phyloP scores from a whole-genome alignment of 1,284 basidiomycete genomes.

The Microbotryomycetes sp. region DNA sequence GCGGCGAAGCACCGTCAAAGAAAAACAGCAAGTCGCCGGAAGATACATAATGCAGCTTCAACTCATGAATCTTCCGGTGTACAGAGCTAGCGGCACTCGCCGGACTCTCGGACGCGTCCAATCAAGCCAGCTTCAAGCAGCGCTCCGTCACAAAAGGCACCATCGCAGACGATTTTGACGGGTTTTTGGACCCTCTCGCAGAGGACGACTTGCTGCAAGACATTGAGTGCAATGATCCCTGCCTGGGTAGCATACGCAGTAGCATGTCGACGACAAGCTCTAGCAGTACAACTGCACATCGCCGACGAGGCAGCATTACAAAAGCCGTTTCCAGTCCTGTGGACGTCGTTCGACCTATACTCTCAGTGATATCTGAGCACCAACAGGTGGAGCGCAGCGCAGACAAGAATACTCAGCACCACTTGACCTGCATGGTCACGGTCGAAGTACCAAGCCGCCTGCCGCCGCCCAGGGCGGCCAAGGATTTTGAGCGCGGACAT shows the following conservation, averaged over 20 bases:
- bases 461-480: background rate
- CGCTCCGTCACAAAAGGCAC: slow-evolving; percentile 26
- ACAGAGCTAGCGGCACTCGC: slow-evolving; percentile 37
- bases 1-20: slow-evolving; percentile 55
- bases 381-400: slow-evolving; percentile 36
- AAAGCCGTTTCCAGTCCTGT: background rate
- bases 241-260: background rate
- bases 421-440: slow-evolving; percentile 42
- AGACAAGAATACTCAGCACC: slow-evolving; percentile 37
- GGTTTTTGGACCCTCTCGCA: background rate
- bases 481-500: too few species aligned
- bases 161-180: slow-evolving; percentile 4
- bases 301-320: slow-evolving; percentile 1
- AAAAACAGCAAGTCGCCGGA: slow-evolving; percentile 69
- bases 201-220: slow-evolving; percentile 34
- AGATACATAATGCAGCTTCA: background rate
- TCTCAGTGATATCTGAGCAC: slow-evolving; percentile 41
- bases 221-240: background rate
- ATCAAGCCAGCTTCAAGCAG: slow-evolving; percentile 26
- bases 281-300: background rate
- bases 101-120: slow-evolving; percentile 13
- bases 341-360: slow-evolving; percentile 33
- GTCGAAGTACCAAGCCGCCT: slow-evolving; percentile 38
- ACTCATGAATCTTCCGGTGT: background rate
- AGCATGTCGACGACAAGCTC: slow-evolving; percentile 5